Conservation (phyloP, 495 filamentous ascomycete species). For the Tuber borchii region DNA sequence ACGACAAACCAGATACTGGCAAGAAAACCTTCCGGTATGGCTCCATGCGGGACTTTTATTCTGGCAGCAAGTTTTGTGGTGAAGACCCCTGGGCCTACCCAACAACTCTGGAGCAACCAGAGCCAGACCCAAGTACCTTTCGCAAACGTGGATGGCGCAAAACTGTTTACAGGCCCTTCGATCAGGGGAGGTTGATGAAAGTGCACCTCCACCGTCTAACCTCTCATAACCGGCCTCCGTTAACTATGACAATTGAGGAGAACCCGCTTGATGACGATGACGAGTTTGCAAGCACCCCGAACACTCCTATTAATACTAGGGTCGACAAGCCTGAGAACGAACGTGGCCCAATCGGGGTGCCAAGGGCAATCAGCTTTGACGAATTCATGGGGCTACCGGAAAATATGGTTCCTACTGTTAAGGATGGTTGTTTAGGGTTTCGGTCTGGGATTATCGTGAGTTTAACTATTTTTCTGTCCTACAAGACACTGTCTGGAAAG, state of each 20-base stretch:
- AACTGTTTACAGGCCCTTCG: conserved; percentile 17
- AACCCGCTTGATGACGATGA: conserved; percentile 10
- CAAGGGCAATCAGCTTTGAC: conserved; percentile 17
- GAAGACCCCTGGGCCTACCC: conserved; percentile 24
- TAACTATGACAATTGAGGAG: conserved; percentile 9
- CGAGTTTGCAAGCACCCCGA: conserved; percentile 16
- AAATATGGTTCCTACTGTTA: conserved; percentile 38
- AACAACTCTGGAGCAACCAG: conserved; percentile 11
- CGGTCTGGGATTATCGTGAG: conserved; percentile 36
- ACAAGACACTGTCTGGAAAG: neutral
- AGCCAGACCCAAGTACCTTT: conserved; percentile 23
- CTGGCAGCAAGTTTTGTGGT: conserved; percentile 19
- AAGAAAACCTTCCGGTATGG: conserved; percentile 9
- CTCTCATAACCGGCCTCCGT: conserved; percentile 9
- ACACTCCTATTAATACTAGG: conserved; percentile 11
- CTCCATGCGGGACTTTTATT: conserved; percentile 27
- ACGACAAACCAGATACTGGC: neutral
- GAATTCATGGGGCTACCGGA: conserved; percentile 36
- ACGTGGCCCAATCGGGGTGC: neutral
- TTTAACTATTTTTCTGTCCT: conserved; percentile 5
- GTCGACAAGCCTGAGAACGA: neutral
- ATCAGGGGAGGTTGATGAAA: conserved; percentile 30
- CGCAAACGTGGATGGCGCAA: conserved; percentile 33
- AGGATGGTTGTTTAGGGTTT: conserved; percentile 35
- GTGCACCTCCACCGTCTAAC: conserved; percentile 33